Conservation (phyloP, 805 yeast species). For the Yarrowia sp. region DNA sequence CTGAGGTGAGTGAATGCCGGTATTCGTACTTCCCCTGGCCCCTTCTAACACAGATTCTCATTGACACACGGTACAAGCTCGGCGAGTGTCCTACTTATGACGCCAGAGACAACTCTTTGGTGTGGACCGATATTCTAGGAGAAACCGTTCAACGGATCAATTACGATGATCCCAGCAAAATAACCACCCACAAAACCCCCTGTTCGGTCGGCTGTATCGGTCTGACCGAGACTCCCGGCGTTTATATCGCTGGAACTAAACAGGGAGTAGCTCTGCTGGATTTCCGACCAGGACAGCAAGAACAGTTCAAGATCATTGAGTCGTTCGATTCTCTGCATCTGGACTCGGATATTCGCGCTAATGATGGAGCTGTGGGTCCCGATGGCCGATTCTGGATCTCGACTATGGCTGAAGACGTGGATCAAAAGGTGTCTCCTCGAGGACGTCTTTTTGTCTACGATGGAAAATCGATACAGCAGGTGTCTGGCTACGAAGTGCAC, state of each 20-base stretch:
- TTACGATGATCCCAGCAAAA: background rate
- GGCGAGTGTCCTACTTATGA: slow-evolving; percentile 51
- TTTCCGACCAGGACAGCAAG: background rate
- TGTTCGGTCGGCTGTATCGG: slow-evolving; percentile 33
- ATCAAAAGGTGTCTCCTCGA: slow-evolving; percentile 46
- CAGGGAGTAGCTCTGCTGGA: slow-evolving; percentile 23
- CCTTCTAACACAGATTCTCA: slow-evolving; percentile 41
- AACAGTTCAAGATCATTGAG: background rate
- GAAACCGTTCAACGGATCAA: slow-evolving; percentile 43
- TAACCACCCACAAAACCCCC: slow-evolving; percentile 1
- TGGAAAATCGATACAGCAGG: slow-evolving; percentile 42
- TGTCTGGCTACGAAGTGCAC: slow-evolving; percentile 53
- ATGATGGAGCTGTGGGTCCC: slow-evolving; percentile 83
- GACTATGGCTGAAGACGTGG: slow-evolving; percentile 58
- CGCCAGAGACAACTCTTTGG: slow-evolving; percentile 44
- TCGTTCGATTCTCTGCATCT: background rate
- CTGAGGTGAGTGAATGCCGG: background rate
- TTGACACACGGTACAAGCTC: slow-evolving; percentile 44
- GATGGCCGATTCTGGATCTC: slow-evolving; percentile 83
- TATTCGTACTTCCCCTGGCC: background rate
- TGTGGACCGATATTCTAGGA: slow-evolving; percentile 49
- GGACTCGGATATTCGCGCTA: slow-evolving; percentile 59
- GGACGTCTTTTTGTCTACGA: slow-evolving; percentile 63
- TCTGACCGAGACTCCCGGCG: slow-evolving; percentile 19
- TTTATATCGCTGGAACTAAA: slow-evolving; percentile 26